Evolutionary conservation across 2,329 filamentous ascomycete species (phyloP), one percentile per base, ranked within the genome.

Genomic region (Penicillium nordicum): DNA sequence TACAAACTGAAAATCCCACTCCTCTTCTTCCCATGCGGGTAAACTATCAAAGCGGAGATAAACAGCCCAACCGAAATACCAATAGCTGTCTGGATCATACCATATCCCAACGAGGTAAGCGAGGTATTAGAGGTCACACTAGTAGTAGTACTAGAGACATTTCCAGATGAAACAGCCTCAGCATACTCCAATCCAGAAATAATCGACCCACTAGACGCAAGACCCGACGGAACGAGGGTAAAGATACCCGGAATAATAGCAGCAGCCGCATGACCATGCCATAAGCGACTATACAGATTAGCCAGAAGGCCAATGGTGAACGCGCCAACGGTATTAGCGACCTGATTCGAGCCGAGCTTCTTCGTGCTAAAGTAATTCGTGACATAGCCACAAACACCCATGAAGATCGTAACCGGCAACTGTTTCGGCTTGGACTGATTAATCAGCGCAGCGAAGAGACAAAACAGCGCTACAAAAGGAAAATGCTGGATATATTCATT

Each of bases 191-290:
- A 71, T 9, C 83, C 83, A 1, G 77, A 76, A 5, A 86, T 76
- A 12, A 86, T 73, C 5, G 76, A 80, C 1, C 83, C 83, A 56
- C 75, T 77, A 0, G 83, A 81, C 6, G 82, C 80, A 6, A 86
- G 70, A 8, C 84, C 83, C 1, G 78, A 82, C 0, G 83, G 83
- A 0, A 86, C 83, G 58, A 84, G 81, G 1, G 85, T 82, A 62
- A 94, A 95, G 61, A 96, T 94, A 16, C 88, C 91, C 0, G 92
- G 91, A 11, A 96, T 79, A 80, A 96, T 89, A 6, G 89, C 88
- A 0, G 90, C 89, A 0, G 90, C 90, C 0, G 91, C 91, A 8
- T 95, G 82, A 2, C 88, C 89, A 69, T 92, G 90, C 23, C 88
- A 72, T 34, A 79, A 62, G 2, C 89, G 83, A 14, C 86, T 87